Evolutionary conservation across 768 basidiomycete species (phyloP).

Genomic region (Lactarius indigo): DNA sequence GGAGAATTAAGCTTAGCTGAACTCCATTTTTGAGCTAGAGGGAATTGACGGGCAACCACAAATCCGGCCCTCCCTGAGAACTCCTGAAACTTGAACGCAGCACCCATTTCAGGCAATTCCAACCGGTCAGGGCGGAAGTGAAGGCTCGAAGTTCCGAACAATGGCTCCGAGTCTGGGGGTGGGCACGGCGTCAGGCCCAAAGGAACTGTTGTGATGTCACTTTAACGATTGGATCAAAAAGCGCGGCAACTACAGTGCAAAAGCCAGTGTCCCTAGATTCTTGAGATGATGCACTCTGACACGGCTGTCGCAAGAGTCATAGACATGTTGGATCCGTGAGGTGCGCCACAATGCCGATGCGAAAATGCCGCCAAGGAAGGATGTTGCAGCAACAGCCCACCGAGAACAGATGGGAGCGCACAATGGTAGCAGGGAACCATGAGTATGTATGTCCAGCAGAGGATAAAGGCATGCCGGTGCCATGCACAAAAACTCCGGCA

Average conservation of each 20-base stretch:
- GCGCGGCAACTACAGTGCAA: neutral
- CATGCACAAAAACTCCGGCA: neutral
- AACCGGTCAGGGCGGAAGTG: neutral
- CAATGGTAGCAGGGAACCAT: neutral
- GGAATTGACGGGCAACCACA: neutral
- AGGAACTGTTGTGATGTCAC: neutral
- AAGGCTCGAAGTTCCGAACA: neutral
- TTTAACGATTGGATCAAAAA: neutral
- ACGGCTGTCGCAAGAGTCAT: neutral
- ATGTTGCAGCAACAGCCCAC: neutral
- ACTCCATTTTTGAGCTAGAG: neutral
- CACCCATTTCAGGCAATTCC: constrained; percentile 1
- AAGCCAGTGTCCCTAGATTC: neutral
- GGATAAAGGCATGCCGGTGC: constrained; percentile 9
- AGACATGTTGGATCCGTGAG: neutral
- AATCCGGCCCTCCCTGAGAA: neutral
- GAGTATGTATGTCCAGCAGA: constrained; percentile 1
- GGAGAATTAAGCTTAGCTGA: constrained; percentile 3
- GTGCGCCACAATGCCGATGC: constrained; percentile 7
- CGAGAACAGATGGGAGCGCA: neutral
- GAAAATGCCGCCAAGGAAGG: neutral
- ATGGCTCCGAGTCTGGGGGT: neutral
- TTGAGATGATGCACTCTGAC: neutral
- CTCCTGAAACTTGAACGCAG: neutral
- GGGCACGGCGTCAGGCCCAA: neutral